phyloP scores from a whole-genome alignment of 1,139 yeast species.

The Petasospora rhodanensis region DNA sequence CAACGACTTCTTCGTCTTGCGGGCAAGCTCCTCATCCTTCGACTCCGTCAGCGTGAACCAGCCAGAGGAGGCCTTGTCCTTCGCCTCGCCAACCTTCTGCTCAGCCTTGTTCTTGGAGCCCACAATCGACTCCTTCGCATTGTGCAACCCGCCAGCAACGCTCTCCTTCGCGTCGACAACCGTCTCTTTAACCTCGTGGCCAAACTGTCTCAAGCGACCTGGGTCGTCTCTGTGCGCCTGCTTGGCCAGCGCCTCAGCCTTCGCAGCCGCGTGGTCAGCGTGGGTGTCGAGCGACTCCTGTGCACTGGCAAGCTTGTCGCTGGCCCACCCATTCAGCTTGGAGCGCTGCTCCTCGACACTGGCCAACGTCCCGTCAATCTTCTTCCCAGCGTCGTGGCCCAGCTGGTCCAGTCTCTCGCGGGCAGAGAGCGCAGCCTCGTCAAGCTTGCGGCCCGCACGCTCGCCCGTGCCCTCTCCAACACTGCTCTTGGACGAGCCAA shows the following conservation, averaged over 20 bases:
- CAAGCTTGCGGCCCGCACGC: slow-evolving; percentile 26
- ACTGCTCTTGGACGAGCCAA: slow-evolving; percentile 11
- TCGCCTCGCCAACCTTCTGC: slow-evolving; percentile 12
- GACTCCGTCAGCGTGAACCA: slow-evolving; percentile 15
- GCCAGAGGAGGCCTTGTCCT: too few species aligned
- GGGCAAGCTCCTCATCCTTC: slow-evolving; percentile 24
- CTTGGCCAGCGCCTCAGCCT: slow-evolving; percentile 36
- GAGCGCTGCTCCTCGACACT: slow-evolving; percentile 21
- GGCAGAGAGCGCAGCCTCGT: slow-evolving; percentile 23
- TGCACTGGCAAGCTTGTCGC: slow-evolving; percentile 21
- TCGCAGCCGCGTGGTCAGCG: slow-evolving; percentile 24
- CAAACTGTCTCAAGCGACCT: slow-evolving; percentile 14
- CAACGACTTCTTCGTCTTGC: slow-evolving; percentile 27
- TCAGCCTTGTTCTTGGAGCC: slow-evolving; percentile 19
- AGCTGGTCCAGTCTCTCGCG: slow-evolving; percentile 25
- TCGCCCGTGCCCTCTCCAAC: slow-evolving; percentile 26
- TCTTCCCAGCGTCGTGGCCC: slow-evolving; percentile 33
- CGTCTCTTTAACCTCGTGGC: slow-evolving; percentile 26
- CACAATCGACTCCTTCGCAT: slow-evolving; percentile 9
- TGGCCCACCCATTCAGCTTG: slow-evolving; percentile 24
- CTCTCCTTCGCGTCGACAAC: slow-evolving; percentile 14
- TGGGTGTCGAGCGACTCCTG: slow-evolving; percentile 6
- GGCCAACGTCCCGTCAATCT: slow-evolving; percentile 24
- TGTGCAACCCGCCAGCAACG: slow-evolving; percentile 4
- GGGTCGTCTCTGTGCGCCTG: slow-evolving; percentile 32